phyloP scores from a whole-genome alignment of 805 yeast genomes.

The Cyberlindnera meyerae region DNA sequence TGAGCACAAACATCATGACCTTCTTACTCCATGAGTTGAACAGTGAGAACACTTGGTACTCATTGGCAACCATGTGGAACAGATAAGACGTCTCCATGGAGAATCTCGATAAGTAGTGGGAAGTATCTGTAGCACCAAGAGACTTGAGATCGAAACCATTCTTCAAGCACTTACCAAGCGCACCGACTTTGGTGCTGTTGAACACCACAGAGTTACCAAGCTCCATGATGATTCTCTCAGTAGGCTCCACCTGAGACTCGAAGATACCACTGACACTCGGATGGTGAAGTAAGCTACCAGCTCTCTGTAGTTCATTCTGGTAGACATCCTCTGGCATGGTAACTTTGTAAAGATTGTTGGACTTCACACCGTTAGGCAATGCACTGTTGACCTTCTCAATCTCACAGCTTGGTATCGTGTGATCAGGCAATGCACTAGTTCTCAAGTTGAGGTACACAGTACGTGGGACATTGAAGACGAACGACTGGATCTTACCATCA shows the following conservation, averaged over 20 bases:
- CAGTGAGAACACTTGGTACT: conserved; percentile 68
- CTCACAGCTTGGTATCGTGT: conserved; percentile 43
- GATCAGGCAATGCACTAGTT: conserved; percentile 33
- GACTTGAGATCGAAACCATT: conserved; percentile 73
- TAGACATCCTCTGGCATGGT: conserved; percentile 64
- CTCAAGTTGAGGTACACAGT: conserved; percentile 48
- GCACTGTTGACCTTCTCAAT: conserved; percentile 54
- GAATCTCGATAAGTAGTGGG: conserved; percentile 51
- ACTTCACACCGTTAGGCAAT: conserved; percentile 64
- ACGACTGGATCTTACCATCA: conserved; percentile 66
- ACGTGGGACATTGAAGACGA: conserved; percentile 71
- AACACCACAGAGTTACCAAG: conserved; percentile 72
- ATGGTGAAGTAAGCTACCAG: conserved; percentile 60
- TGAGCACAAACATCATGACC: conserved; percentile 52
- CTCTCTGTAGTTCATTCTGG: conserved; percentile 48
- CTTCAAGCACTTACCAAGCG: conserved; percentile 79
- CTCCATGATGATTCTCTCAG: conserved; percentile 72
- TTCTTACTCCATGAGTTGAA: conserved; percentile 58
- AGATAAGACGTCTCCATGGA: conserved; percentile 57
- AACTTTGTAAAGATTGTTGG: conserved; percentile 48
- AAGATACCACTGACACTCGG: conserved; percentile 62
- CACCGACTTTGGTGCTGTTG: conserved; percentile 69
- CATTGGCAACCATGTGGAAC: conserved; percentile 64
- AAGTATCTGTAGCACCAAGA: conserved; percentile 41
- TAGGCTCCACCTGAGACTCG: conserved; percentile 64